Percentiles rank a stretch among this genome's conserved stretches.
These are phyloP conservation scores for Quercus lobata DNA, from an alignment of 331 rosid genomes.

Conservation along the genomic window DNA sequence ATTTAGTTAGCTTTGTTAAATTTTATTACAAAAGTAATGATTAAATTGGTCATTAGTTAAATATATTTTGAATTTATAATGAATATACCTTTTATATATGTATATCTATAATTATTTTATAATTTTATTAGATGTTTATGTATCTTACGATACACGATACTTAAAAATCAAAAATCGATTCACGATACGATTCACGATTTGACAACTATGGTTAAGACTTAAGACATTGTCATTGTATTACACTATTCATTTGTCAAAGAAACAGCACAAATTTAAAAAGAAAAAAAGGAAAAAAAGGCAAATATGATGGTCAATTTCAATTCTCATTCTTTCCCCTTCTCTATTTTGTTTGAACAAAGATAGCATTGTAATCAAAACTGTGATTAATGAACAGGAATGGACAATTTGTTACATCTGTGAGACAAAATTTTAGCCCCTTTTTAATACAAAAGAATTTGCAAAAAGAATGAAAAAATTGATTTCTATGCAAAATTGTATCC, in stretches of 20 bases:
- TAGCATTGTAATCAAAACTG: constrained; percentile 5
- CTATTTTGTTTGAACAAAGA: constrained; percentile 1
- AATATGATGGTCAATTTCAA: neutral
- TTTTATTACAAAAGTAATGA: too few relatives aligned
- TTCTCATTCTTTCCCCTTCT: neutral
- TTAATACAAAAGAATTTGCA: constrained; percentile 25
- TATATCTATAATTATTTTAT: too few relatives aligned
- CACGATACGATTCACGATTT: too few relatives aligned
- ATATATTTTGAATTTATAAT: too few relatives aligned
- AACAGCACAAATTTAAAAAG: neutral
- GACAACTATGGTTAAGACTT: neutral
- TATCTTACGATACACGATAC: too few relatives aligned
- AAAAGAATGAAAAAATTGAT: constrained; percentile 7
- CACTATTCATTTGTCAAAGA: neutral
- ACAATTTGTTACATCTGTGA: constrained; percentile 28
- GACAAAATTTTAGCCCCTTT: constrained; percentile 13
- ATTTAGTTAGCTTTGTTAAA: too few relatives aligned
- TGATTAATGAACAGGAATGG: constrained; percentile 14
- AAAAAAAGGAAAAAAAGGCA: neutral
- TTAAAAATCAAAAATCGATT: too few relatives aligned
- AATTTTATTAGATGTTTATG: too few relatives aligned
- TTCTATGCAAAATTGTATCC: constrained; percentile 10
- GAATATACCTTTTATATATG: too few relatives aligned
- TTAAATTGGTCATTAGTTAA: too few relatives aligned
- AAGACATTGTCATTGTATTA: neutral